Evolutionary conservation across 345 rosid species (phyloP).

Genomic region (Salix suchowensis): DNA sequence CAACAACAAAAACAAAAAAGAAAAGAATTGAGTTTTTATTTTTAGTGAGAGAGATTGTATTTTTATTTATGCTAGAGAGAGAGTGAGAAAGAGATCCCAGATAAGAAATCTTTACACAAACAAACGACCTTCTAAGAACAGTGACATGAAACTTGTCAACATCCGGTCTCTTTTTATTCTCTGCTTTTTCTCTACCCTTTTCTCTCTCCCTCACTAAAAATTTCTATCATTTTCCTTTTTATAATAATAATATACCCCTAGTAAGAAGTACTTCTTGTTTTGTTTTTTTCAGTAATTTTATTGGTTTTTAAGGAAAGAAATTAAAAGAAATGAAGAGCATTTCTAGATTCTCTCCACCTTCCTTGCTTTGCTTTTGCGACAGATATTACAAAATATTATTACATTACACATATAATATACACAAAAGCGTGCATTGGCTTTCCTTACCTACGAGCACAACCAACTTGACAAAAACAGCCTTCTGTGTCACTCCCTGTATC

Average conservation of each 20-base stretch:
- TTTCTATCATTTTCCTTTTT: not conserved
- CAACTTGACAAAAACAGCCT: not conserved
- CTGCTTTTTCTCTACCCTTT: constrained; percentile 42
- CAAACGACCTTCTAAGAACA: constrained; percentile 82
- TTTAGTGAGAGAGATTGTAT: constrained; percentile 27
- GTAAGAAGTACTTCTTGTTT: not conserved
- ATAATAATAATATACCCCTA: not conserved
- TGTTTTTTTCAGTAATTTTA: not conserved
- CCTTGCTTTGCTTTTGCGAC: constrained; percentile 31
- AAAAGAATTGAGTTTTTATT: constrained; percentile 20
- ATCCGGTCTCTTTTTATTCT: constrained; percentile 93
- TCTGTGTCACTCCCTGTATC: not conserved
- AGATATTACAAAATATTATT: not conserved
- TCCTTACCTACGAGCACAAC: constrained; percentile 9
- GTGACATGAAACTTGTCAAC: constrained; percentile 97
- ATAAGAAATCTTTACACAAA: constrained; percentile 69
- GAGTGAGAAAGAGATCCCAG: constrained; percentile 56
- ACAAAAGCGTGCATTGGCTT: not conserved
- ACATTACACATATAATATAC: not conserved
- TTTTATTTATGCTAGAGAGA: constrained; percentile 37
- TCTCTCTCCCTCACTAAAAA: constrained; percentile 19
- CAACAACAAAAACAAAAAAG: constrained; percentile 19
- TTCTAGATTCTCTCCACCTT: constrained; percentile 57
- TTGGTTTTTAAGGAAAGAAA: constrained; percentile 9
- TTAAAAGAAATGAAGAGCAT: constrained; percentile 17